phyloP scores from a whole-genome alignment of 2,329 filamentous ascomycete genomes.

The Alternaria angustiovoidea region DNA sequence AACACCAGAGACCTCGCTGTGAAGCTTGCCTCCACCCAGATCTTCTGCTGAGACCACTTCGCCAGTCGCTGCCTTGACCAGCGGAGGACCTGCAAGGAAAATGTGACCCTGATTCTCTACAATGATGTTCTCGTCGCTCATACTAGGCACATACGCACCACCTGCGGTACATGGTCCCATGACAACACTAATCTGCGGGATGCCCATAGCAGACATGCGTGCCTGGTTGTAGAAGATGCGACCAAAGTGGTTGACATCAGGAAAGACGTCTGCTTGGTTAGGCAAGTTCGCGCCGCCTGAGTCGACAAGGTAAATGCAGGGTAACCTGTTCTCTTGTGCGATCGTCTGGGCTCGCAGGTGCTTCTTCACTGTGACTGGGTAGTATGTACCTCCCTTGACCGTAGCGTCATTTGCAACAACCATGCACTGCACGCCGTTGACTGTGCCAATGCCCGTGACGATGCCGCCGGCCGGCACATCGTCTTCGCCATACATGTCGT shows the following conservation, averaged over 20 bases:
- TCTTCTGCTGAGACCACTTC: slow-evolving; percentile 92
- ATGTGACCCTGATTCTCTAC: slow-evolving; percentile 96
- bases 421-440: slow-evolving; percentile 90
- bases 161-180: slow-evolving; percentile 98
- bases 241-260: slow-evolving; percentile 92
- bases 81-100: slow-evolving; percentile 90
- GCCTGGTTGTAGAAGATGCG: slow-evolving; percentile 99
- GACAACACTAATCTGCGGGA: slow-evolving; percentile 92
- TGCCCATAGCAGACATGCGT: slow-evolving; percentile 85
- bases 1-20: slow-evolving; percentile 89
- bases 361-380: slow-evolving; percentile 97
- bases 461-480: slow-evolving; percentile 91
- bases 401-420: slow-evolving; percentile 96
- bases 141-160: slow-evolving; percentile 93
- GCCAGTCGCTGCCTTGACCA: slow-evolving; percentile 95
- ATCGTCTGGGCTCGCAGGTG: slow-evolving; percentile 91
- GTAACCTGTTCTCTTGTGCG: slow-evolving; percentile 81
- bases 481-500: slow-evolving; percentile 84
- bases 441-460: slow-evolving; percentile 88
- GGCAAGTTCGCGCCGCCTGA: slow-evolving; percentile 95
- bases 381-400: slow-evolving; percentile 97
- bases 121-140: slow-evolving; percentile 98
- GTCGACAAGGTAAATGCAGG: slow-evolving; percentile 95
- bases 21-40: slow-evolving; percentile 86
- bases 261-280: slow-evolving; percentile 95